Evolutionary conservation across 305 asterid genomes (phyloP).

Genomic region (Solanum hybrid): DNA sequence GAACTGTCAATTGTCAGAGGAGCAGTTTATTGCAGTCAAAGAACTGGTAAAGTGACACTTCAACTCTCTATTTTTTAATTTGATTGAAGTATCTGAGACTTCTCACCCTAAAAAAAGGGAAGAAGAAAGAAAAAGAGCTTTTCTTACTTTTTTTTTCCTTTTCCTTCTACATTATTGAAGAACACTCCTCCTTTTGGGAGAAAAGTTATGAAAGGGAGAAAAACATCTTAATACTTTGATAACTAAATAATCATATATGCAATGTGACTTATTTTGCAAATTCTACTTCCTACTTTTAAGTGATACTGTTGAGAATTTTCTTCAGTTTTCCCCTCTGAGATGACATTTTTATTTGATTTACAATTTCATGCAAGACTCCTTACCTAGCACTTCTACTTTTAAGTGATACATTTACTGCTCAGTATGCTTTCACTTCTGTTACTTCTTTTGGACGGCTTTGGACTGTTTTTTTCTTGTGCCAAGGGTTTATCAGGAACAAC

Average conservation of each 20-base stretch:
- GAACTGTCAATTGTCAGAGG: slow-evolving; percentile 84
- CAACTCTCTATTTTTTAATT: neutral
- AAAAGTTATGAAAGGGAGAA: neutral
- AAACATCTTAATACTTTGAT: neutral
- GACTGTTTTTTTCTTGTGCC: neutral
- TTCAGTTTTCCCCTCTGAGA: neutral
- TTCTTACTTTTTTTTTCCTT: neutral
- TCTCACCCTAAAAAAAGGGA: neutral
- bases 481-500: neutral
- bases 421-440: neutral
- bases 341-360: slow-evolving; percentile 1
- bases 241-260: neutral
- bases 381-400: neutral
- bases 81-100: neutral
- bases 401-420: neutral
- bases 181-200: neutral
- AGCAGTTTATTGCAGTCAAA: slow-evolving; percentile 97
- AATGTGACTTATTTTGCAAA: neutral
- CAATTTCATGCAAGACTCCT: neutral
- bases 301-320: neutral
- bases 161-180: neutral
- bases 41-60: slow-evolving; percentile 71
- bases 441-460: neutral
- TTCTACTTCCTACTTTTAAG: neutral
- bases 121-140: neutral